Evolutionary conservation across 1,139 yeast species (phyloP), one percentile per base, ranked within the genome.

Genomic region (Meyerozyma sp.): DNA sequence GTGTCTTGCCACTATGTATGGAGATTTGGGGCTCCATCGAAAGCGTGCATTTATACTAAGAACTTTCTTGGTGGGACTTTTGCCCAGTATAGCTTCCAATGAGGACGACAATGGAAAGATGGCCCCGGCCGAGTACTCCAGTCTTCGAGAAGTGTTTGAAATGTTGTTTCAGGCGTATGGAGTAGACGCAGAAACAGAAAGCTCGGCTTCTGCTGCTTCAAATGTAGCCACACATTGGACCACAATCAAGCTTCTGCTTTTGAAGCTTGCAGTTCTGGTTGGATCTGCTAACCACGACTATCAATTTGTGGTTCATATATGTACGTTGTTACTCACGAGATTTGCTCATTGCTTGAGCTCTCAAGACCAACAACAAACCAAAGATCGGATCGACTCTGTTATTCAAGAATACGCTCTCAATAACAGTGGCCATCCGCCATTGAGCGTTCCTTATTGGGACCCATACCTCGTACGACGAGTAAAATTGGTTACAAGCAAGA

Each of bases 11-110:
- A 62, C 81, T 4, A 65, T 86, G 2, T 89, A 84, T 58, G 70
- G 79, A 3, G 77, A 75, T 35, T 68, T 90, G 43, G 81, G 82
- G 0, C 72, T 85, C 56, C 50, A 59, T 8, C 70, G 97, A 49
- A 90, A 90, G 52, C 73, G 82, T 48, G 81, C 89, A 0, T 81
- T 91, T 50, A 74, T 86, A 28, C 61, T 89, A 9, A 72, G 93
- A 36, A 77, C 82, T 8, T 62, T 87, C 30, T 59, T 87, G 26
- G 70, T 74, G 6, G 70, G 77, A 7, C 56, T 84, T 36, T 60
- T 76, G 10, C 81, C 81, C 2, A 73, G 68, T 14, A 3, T 32
- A 10, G 44, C 54, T 72, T 30, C 40, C 4, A 50, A 48, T 3
- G 36, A 32, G 13, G 49, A 42, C 36, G 30, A 41, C 8, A 16